Percentiles rank a stretch among this genome's conserved stretches.
phyloP scores from a whole-genome alignment of 2,329 filamentous ascomycete species.

The Cladosporium sp. region DNA sequence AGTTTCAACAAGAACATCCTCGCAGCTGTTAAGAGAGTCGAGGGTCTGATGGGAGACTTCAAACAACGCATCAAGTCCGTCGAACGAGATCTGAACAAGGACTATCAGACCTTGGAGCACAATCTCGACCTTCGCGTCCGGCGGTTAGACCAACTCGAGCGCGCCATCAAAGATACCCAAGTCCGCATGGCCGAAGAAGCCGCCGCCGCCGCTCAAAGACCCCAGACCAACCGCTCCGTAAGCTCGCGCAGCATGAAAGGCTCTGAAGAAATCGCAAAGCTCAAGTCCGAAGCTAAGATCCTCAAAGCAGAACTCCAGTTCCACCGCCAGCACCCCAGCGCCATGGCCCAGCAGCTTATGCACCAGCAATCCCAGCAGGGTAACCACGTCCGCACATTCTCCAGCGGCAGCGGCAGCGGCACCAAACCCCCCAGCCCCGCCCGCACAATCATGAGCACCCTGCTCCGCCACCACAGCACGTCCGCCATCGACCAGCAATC shows the following conservation, averaged over 20 bases:
- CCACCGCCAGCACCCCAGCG: constrained; percentile 51
- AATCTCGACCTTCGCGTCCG: constrained; percentile 78
- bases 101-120: constrained; percentile 84
- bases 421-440: constrained; percentile 34
- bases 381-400: constrained; percentile 24
- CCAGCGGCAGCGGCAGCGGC: constrained; percentile 10
- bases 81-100: constrained; percentile 87
- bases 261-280: constrained; percentile 58
- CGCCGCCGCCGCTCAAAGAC: constrained; percentile 26
- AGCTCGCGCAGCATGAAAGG: constrained; percentile 45
- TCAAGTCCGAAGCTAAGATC: constrained; percentile 62
- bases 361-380: constrained; percentile 28
- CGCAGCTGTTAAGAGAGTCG: constrained; percentile 82
- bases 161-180: constrained; percentile 68
- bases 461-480: constrained; percentile 58
- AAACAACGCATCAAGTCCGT: constrained; percentile 77
- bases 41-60: constrained; percentile 76
- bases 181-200: constrained; percentile 54
- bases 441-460: constrained; percentile 50
- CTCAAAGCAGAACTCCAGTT: constrained; percentile 67
- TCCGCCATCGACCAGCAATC: constrained; percentile 51
- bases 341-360: constrained; percentile 39
- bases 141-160: constrained; percentile 84
- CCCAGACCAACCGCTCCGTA: constrained; percentile 38
- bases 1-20: constrained; percentile 90